Evolutionary conservation across 2,329 filamentous ascomycete species (phyloP), one percentile per base, ranked within the genome.

Genomic region (Diaporthe ampelina): DNA sequence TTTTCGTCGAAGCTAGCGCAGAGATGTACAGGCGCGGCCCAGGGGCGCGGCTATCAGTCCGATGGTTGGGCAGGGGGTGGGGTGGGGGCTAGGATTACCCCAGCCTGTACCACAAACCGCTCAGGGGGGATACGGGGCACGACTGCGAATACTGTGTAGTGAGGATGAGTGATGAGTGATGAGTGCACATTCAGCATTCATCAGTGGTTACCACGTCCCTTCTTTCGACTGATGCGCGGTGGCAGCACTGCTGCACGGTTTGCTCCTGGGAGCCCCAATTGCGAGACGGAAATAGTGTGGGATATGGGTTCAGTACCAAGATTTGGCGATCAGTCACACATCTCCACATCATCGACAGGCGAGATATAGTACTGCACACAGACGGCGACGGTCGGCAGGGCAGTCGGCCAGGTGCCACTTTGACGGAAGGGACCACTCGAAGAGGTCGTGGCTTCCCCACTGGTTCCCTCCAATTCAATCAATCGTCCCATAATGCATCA

Each of bases 391-490:
- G 32, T 45, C 56, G 40, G 37, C 37, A 43, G 59, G 59, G 37
- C 17, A 43, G 40, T 17, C 13, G 40, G 59, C 26, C 26, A 65
- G 59, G 59, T 32, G 40, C 59, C 40, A 48, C 40, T 29, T 21
- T 9, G 24, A n/a, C 59, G 59, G 59, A 48, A 65, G 43, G 61
- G 45, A 32, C 29, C 61, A 24, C 21, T 67, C 5, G 24, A 50
- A 50, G 26, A 43, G 40, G 61, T 65, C 61, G 29, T 40, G 26
- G 21, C 21, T 54, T 68, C 63, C 63, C 63, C 63, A 68, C 63
- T 68, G 48, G 63, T 68, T 68, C 63, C 63, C 63, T 68, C 21
- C 48, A 68, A 68, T 68, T 67, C 63, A 52, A 26, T 37, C 29
- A 52, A 67, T 67, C 63, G 32, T 67, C 45, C 63, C 45, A 52